phyloP scores from a whole-genome alignment of 192 early-diverging fungal genomes.

The Coemansia sp. region DNA sequence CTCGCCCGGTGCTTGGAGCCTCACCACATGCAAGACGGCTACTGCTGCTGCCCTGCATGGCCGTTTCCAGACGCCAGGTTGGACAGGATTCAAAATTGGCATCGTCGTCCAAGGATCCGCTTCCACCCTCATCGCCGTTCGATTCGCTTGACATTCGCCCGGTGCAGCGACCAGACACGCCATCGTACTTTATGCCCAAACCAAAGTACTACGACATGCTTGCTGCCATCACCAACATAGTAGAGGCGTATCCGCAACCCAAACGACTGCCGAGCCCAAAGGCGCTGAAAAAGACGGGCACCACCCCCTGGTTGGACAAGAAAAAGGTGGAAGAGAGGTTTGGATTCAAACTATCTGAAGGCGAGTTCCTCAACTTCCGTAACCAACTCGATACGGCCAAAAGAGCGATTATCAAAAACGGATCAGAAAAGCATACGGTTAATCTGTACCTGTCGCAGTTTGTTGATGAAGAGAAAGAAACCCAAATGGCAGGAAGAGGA shows the following conservation, averaged over 20 bases:
- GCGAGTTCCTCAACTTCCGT: constrained; percentile 26
- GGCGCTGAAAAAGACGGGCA: background rate
- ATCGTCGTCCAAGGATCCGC: background rate
- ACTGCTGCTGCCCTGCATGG: too few species aligned
- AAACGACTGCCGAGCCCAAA: constrained; percentile 4
- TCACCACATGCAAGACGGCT: too few species aligned
- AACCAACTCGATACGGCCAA: constrained; percentile 24
- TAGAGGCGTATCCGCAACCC: constrained; percentile 21
- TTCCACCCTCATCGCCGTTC: constrained; percentile 14
- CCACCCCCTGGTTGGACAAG: constrained; percentile 11
- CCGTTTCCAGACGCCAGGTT: background rate
- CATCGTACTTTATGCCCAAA: constrained; percentile 90
- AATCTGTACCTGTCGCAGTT: constrained; percentile 35
- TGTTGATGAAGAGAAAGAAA: constrained; percentile 2
- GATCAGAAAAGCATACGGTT: constrained; percentile 8
- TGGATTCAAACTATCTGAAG: constrained; percentile 22
- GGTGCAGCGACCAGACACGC: constrained; percentile 60
- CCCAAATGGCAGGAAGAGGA: constrained; percentile 8
- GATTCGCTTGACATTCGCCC: constrained; percentile 38
- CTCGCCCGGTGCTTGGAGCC: too few species aligned
- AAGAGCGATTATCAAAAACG: background rate
- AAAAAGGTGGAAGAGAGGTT: constrained; percentile 18
- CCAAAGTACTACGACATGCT: constrained; percentile 75
- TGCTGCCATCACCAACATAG: constrained; percentile 61
- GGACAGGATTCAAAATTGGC: background rate